Percentiles rank a stretch among this genome's conserved stretches.
phyloP scores from a whole-genome alignment of 2,329 filamentous ascomycete genomes.

The Mycocentrospora acerina region DNA sequence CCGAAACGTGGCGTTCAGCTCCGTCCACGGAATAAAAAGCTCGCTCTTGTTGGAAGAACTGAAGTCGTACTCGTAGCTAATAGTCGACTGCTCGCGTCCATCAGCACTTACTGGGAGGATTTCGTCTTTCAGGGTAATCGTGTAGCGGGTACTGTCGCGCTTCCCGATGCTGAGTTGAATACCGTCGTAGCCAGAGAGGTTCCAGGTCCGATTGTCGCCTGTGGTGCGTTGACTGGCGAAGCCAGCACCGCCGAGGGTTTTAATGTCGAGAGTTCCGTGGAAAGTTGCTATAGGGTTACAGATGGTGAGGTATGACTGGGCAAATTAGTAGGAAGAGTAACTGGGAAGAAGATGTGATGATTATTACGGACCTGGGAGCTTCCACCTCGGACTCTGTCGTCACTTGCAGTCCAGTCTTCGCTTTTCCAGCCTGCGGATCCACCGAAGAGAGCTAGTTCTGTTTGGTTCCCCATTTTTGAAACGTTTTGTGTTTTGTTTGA shows the following conservation, averaged over 20 bases:
- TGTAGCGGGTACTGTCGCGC: constrained; percentile 68
- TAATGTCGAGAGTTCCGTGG: constrained; percentile 70
- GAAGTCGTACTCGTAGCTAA: constrained; percentile 67
- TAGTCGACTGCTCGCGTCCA: constrained; percentile 69
- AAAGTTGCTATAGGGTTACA: constrained; percentile 54
- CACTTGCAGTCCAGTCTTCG: constrained; percentile 66
- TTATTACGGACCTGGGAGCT: constrained; percentile 57
- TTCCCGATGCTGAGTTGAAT: constrained; percentile 56
- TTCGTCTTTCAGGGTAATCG: constrained; percentile 72
- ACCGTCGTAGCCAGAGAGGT: constrained; percentile 65
- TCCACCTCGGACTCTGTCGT: constrained; percentile 78
- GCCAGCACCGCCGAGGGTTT: constrained; percentile 74
- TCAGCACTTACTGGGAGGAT: constrained; percentile 58
- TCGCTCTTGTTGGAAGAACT: constrained; percentile 15
- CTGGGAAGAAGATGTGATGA: constrained; percentile 35
- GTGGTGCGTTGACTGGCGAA: constrained; percentile 77
- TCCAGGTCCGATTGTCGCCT: constrained; percentile 58
- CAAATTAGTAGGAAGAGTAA: background rate
- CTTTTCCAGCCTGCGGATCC: constrained; percentile 58
- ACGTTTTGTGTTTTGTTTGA: background rate
- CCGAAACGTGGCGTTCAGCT: constrained; percentile 71
- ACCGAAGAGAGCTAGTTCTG: constrained; percentile 31
- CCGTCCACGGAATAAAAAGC: constrained; percentile 63
- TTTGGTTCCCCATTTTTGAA: constrained; percentile 18
- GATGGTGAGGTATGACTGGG: constrained; percentile 51